phyloP scores from a whole-genome alignment of 1,284 basidiomycete species.

The Somion occarium region DNA sequence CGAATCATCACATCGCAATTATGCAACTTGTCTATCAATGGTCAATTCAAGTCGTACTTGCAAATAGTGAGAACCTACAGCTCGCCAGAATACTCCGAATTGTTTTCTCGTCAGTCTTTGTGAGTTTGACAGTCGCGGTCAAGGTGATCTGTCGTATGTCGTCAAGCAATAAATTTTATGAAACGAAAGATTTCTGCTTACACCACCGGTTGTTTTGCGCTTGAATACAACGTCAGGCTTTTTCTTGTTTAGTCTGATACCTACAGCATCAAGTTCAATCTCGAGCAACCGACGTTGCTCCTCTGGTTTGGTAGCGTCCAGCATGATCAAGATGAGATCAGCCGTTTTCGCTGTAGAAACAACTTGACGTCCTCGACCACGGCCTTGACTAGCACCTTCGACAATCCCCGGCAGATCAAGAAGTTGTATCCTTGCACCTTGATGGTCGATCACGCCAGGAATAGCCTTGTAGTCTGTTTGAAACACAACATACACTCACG shows the following conservation, averaged over 20 bases:
- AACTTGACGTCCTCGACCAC: conserved; percentile 94
- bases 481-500: background rate
- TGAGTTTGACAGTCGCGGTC: conserved; percentile 88
- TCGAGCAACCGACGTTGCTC: conserved; percentile 89
- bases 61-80: conserved; percentile 43
- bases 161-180: background rate
- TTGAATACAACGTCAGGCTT: conserved; percentile 88
- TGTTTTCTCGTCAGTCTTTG: conserved; percentile 93
- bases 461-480: conserved; percentile 58
- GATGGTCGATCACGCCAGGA: conserved; percentile 90
- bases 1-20: conserved; percentile 97
- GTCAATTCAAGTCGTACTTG: conserved; percentile 1
- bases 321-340: conserved; percentile 92
- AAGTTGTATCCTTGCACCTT: conserved; percentile 90
- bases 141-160: conserved; percentile 49
- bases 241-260: conserved; percentile 88
- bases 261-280: conserved; percentile 93
- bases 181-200: conserved; percentile 35
- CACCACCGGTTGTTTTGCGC: conserved; percentile 87
- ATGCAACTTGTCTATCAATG: conserved; percentile 68
- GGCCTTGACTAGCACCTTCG: conserved; percentile 91
- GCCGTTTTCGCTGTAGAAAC: conserved; percentile 95
- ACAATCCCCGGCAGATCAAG: conserved; percentile 98
- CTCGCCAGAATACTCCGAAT: conserved; percentile 87
- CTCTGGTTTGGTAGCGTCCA: conserved; percentile 94